Evolutionary conservation across 2,329 filamentous ascomycete species (phyloP), one percentile per base, ranked within the genome.

Genomic region (Grosmannia huntii): DNA sequence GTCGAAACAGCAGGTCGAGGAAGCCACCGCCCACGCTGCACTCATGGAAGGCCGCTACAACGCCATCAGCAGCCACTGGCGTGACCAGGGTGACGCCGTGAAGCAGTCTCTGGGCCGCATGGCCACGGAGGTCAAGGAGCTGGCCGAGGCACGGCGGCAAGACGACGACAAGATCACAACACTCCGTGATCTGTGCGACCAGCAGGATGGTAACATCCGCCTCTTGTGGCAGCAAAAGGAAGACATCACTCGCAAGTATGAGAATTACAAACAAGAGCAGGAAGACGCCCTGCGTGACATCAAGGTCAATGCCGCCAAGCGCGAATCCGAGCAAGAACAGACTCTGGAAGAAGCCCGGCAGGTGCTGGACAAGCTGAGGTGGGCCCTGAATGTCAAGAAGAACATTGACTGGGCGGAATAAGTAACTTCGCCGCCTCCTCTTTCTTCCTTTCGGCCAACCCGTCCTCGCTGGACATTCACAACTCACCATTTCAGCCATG

Each of bases 31-130:
- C 41, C 79, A 85, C 61, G 84, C 85, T 14, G 77, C 82, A 60
- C 75, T 89, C 46, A 83, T 87, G 72, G 82, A 89, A 64, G 84
- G 84, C 46, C 81, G 85, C 31, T 87, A 88, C 70, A 85, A 84
- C 58, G 76, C 82, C 63, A 83, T 86, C 66, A 76, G 80, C 55
- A 80, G 77, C 53, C 83, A 86, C 68, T 86, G 83, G 79, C 81
- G 80, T 64, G 80, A 87, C 27, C 82, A 85, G 65, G 82, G 83
- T 61, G 78, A 80, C 56, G 78, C 84, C 70, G 79, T 84, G 55
- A 76, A 80, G 64, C 72, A 76, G 53, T 72, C 77, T 0, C 69
- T 82, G 46, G 65, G 68, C 41, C 76, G 74, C 61, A 73, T 84
- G 65, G 70, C 75, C 51, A 70, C 68, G 36, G 80, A 84, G 65